A percentile compares a stretch with the other conserved stretches of the same genome.
phyloP scores from a whole-genome alignment of 257 asterid genomes.

The Solanum tarijense region DNA sequence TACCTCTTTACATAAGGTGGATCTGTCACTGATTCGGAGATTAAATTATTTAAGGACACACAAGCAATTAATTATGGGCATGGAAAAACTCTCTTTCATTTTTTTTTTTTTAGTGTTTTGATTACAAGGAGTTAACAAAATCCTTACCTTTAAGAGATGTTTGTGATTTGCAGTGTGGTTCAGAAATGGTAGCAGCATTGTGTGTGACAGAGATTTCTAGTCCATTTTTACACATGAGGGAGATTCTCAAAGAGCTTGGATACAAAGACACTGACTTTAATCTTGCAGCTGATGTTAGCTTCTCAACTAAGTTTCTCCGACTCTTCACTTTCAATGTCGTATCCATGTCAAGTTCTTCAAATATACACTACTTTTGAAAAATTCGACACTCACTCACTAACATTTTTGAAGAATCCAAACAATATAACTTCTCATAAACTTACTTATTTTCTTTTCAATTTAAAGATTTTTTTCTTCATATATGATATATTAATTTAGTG shows the following conservation, averaged over 20 bases:
- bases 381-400: no score
- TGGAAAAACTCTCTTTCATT: no score
- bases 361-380: no score
- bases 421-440: slow-evolving; percentile 8
- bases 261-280: slow-evolving; percentile 59
- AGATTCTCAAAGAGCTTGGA: slow-evolving; percentile 79
- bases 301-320: neutral
- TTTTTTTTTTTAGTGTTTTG: neutral
- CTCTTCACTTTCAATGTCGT: neutral
- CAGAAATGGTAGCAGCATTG: slow-evolving; percentile 78
- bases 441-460: neutral
- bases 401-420: no score
- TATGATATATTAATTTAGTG: neutral
- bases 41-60: no score
- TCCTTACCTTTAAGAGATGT: neutral
- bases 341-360: no score
- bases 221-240: slow-evolving; percentile 81
- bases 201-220: slow-evolving; percentile 82
- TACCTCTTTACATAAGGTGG: no score
- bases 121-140: neutral
- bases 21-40: no score
- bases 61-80: neutral
- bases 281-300: slow-evolving; percentile 79
- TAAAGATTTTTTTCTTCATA: neutral
- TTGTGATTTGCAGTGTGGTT: slow-evolving; percentile 48